Conservation (phyloP, 768 basidiomycete species). For the Cubamyces sp. region DNA sequence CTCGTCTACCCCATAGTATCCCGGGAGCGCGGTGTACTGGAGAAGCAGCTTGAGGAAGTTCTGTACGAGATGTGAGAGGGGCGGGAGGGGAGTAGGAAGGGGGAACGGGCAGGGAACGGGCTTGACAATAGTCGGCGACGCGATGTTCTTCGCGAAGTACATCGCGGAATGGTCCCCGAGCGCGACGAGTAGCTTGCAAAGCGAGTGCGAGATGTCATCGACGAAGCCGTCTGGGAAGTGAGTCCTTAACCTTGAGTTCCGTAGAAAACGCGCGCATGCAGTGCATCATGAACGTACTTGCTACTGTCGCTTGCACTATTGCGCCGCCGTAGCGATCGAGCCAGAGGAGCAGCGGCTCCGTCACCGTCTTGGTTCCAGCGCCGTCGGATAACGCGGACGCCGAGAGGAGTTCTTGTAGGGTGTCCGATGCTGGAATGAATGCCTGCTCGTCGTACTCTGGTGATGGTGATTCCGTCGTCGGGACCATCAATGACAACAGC, state of each 20-base stretch:
- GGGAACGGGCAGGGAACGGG: conserved; percentile 28
- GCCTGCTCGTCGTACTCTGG: conserved; percentile 49
- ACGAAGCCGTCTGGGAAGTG: conserved; percentile 44
- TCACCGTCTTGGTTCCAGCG: conserved; percentile 67
- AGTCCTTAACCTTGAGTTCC: neutral
- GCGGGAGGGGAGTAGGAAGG: conserved; percentile 20
- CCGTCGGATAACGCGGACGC: conserved; percentile 76
- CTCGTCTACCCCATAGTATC: conserved; percentile 82
- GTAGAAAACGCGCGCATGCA: neutral
- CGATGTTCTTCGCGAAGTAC: conserved; percentile 74
- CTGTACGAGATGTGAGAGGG: conserved; percentile 48
- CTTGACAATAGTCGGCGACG: conserved; percentile 44
- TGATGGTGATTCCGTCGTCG: conserved; percentile 25
- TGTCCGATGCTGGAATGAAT: conserved; percentile 69
- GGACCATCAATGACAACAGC: conserved; percentile 53
- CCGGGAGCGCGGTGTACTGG: conserved; percentile 72
- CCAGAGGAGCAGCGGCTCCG: conserved; percentile 89
- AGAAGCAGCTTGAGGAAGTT: conserved; percentile 72
- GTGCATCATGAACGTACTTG: conserved; percentile 35
- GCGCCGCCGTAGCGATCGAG: conserved; percentile 55
- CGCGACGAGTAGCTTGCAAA: conserved; percentile 81
- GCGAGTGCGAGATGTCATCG: conserved; percentile 63
- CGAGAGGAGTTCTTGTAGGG: conserved; percentile 77
- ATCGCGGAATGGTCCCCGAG: conserved; percentile 85
- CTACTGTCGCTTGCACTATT: conserved; percentile 46